phyloP scores from a whole-genome alignment of 352 stramenopile genomes.

The Globisporangium mamillatum region DNA sequence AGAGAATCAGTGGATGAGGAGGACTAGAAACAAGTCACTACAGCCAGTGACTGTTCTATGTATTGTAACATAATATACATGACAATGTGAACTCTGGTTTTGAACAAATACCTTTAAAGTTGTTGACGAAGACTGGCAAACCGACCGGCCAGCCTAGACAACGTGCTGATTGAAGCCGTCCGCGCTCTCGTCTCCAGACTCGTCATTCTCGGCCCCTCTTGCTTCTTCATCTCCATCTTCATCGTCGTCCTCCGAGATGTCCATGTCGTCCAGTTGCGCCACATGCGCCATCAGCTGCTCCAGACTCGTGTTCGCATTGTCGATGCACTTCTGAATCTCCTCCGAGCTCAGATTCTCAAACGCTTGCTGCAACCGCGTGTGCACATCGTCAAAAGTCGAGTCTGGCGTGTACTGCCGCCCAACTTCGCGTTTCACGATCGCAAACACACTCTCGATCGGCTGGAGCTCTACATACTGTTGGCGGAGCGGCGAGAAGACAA shows the following conservation, averaged over 20 bases:
- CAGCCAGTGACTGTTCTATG: background rate
- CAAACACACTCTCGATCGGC: slow-evolving; percentile 6
- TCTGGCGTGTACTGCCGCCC: slow-evolving; percentile 6
- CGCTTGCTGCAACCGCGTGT: background rate
- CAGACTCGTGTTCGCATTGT: slow-evolving; percentile 8
- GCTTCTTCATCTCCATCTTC: background rate
- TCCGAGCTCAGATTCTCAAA: slow-evolving; percentile 6
- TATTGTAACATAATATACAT: background rate
- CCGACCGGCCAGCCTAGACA: background rate
- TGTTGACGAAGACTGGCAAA: background rate
- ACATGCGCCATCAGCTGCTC: slow-evolving; percentile 10
- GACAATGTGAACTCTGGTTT: background rate
- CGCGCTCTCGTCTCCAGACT: background rate
- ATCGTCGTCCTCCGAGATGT: background rate
- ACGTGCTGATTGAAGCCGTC: background rate
- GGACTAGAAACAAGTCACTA: background rate
- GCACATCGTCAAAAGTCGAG: slow-evolving; percentile 5
- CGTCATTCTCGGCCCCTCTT: background rate
- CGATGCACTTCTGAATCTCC: slow-evolving; percentile 10
- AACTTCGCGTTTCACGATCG: slow-evolving; percentile 8
- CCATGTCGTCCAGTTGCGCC: slow-evolving; percentile 5
- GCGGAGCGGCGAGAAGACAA: slow-evolving; percentile 6
- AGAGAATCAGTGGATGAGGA: background rate
- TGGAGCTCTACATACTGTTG: background rate
- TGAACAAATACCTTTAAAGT: background rate